phyloP scores from a whole-genome alignment of 208 protist genomes.

The Acanthamoeba pearcei region DNA sequence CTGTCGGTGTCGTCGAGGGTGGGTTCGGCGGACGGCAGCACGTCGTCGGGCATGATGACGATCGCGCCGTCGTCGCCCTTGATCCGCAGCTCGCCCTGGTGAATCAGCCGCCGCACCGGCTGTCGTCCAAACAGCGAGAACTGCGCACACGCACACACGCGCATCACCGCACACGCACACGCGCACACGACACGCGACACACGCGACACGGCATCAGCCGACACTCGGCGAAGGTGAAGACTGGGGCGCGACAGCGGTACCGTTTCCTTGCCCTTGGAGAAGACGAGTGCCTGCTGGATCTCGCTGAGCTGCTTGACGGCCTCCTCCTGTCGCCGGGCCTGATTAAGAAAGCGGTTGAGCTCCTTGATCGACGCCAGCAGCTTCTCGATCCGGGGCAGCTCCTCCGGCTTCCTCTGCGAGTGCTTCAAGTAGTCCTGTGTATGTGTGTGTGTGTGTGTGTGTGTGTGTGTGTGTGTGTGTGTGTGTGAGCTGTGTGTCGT shows the following conservation, averaged over 20 bases:
- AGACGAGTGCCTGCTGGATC: slow-evolving; percentile 32
- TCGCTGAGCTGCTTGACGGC: slow-evolving; percentile 45
- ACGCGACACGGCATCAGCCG: background rate
- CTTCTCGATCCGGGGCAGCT: slow-evolving; percentile 6
- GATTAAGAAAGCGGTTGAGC: slow-evolving; percentile 40
- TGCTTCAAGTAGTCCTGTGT: slow-evolving; percentile 37
- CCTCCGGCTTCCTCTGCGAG: background rate
- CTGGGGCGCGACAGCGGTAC: background rate
- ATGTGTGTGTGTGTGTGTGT: background rate
- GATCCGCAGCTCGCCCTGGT: slow-evolving; percentile 38
- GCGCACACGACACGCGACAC: too few species aligned
- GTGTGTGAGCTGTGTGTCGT: background rate
- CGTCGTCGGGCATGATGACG: background rate
- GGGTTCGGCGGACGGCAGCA: background rate
- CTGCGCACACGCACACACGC: background rate
- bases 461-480: too few species aligned
- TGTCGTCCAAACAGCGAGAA: slow-evolving; percentile 26
- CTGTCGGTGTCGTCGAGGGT: background rate
- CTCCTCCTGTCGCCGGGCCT: slow-evolving; percentile 31
- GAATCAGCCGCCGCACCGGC: slow-evolving; percentile 4
- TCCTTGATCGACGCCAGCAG: slow-evolving; percentile 54
- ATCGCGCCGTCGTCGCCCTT: background rate
- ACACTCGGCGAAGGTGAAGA: background rate
- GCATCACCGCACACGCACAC: too few species aligned
- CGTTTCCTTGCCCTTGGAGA: slow-evolving; percentile 30